A percentile compares a stretch with the other conserved stretches of the same genome.
These are phyloP conservation scores for Botrytis pseudocinerea DNA, from an alignment of 2,329 filamentous ascomycete species.

Conservation along the genomic window DNA sequence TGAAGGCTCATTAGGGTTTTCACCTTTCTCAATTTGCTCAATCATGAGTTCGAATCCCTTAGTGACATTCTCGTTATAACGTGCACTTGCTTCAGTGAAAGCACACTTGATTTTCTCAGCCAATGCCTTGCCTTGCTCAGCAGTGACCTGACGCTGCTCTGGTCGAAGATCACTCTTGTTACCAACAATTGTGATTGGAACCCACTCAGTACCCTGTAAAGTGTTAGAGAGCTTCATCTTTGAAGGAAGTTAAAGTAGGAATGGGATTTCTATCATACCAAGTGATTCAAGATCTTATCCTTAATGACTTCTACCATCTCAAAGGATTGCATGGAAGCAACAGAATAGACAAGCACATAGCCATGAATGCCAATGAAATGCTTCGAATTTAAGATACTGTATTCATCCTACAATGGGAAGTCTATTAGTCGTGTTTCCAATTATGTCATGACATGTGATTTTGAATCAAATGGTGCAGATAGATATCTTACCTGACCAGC, in stretches of 20 bases:
- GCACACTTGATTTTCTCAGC: constrained; percentile 87
- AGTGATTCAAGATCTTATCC: constrained; percentile 95
- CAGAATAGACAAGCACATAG: constrained; percentile 98
- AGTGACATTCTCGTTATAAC: constrained; percentile 90
- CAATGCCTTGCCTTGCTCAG: constrained; percentile 81
- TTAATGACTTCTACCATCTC: constrained; percentile 96
- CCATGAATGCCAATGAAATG: constrained; percentile 99
- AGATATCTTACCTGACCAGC: constrained; percentile 73
- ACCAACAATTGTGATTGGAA: constrained; percentile 91
- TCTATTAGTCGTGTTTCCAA: constrained; percentile 24
- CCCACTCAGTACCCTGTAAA: constrained; percentile 81
- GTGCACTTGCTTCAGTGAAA: constrained; percentile 91
- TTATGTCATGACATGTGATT: constrained; percentile 24
- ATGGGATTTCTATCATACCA: constrained; percentile 57
- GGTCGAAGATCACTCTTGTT: constrained; percentile 95
- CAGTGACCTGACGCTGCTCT: constrained; percentile 86
- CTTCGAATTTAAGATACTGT: constrained; percentile 97
- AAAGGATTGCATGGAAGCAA: constrained; percentile 88
- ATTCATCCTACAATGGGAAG: constrained; percentile 72
- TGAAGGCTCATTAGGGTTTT: constrained; percentile 83
- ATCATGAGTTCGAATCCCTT: constrained; percentile 95
- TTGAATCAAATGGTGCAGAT: neutral
- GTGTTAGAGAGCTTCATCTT: constrained; percentile 3
- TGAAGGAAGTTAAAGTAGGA: constrained; percentile 13
- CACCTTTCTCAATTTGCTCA: constrained; percentile 88